phyloP scores from a whole-genome alignment of 1,284 basidiomycete genomes.

The Cystobasidium pallidum region DNA sequence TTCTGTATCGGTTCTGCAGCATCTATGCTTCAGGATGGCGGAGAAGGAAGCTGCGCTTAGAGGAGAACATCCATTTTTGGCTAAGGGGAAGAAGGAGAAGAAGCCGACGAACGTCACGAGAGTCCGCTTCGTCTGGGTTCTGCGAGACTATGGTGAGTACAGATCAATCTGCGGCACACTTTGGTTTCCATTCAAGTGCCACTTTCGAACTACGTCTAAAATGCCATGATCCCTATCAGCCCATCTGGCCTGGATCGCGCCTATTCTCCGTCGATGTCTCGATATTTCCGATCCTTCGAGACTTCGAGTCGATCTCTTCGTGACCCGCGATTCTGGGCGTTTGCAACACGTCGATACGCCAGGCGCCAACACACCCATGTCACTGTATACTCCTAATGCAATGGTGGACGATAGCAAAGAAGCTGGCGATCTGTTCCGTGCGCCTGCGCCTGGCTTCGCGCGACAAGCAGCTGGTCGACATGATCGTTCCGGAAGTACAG shows the following conservation, averaged over 20 bases:
- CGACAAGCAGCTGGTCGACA: slow-evolving; percentile 25
- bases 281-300: slow-evolving; percentile 65
- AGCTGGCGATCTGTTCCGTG: slow-evolving; percentile 42
- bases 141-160: slow-evolving; percentile 74
- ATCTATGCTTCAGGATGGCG: slow-evolving; percentile 68
- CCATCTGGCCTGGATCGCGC: slow-evolving; percentile 82
- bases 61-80: slow-evolving; percentile 55
- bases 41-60: slow-evolving; percentile 62
- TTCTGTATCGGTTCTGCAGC: slow-evolving; percentile 72
- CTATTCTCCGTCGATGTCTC: slow-evolving; percentile 69
- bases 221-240: slow-evolving; percentile 58
- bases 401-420: slow-evolving; percentile 16
- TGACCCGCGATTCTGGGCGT: slow-evolving; percentile 62
- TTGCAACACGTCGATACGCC: slow-evolving; percentile 51
- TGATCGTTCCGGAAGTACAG: slow-evolving; percentile 30
- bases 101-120: slow-evolving; percentile 63
- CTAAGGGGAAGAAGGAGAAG: slow-evolving; percentile 15
- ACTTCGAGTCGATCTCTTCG: slow-evolving; percentile 77
- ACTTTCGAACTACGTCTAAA: too few relatives aligned
- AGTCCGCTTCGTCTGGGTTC: slow-evolving; percentile 80
- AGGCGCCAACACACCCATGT: slow-evolving; percentile 48
- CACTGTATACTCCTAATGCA: slow-evolving; percentile 45
- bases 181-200: too few relatives aligned
- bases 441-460: slow-evolving; percentile 48
- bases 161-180: too few relatives aligned